A percentile compares a stretch with the other conserved stretches of the same genome.
Evolutionary conservation across 2,329 filamentous ascomycete genomes (phyloP).

Genomic region (Penicillium olsonii): DNA sequence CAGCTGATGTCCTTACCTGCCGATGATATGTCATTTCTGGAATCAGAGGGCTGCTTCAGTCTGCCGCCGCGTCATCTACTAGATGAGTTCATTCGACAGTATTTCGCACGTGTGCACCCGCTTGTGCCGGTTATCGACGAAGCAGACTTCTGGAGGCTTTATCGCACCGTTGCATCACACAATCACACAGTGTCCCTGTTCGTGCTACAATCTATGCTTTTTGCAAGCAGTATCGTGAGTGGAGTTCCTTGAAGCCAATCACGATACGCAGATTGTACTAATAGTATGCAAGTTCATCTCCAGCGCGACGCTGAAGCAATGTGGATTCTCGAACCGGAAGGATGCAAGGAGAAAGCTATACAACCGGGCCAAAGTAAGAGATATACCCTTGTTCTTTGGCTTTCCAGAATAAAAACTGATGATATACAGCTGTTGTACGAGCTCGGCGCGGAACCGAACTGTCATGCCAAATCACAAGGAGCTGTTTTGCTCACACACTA

Average conservation of each 20-base stretch:
- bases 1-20: constrained; percentile 26
- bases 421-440: constrained; percentile 31
- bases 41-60: constrained; percentile 50
- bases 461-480: constrained; percentile 32
- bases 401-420: neutral
- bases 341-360: constrained; percentile 50
- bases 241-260: constrained; percentile 7
- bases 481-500: constrained; percentile 39
- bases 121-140: constrained; percentile 37
- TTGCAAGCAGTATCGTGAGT: constrained; percentile 38
- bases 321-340: constrained; percentile 47
- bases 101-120: constrained; percentile 35
- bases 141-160: constrained; percentile 48
- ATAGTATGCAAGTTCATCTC: constrained; percentile 45
- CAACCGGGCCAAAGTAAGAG: constrained; percentile 43
- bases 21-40: constrained; percentile 52
- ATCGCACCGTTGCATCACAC: constrained; percentile 1
- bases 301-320: constrained; percentile 44
- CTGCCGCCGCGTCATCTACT: constrained; percentile 45
- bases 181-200: constrained; percentile 29
- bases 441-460: constrained; percentile 27
- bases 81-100: constrained; percentile 50
- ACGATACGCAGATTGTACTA: no score
- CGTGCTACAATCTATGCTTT: constrained; percentile 33
- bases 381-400: neutral